Percentiles rank a stretch among this genome's conserved stretches.
phyloP scores from a whole-genome alignment of 2,329 filamentous ascomycete genomes.

The Ophiostoma tasmaniense region DNA sequence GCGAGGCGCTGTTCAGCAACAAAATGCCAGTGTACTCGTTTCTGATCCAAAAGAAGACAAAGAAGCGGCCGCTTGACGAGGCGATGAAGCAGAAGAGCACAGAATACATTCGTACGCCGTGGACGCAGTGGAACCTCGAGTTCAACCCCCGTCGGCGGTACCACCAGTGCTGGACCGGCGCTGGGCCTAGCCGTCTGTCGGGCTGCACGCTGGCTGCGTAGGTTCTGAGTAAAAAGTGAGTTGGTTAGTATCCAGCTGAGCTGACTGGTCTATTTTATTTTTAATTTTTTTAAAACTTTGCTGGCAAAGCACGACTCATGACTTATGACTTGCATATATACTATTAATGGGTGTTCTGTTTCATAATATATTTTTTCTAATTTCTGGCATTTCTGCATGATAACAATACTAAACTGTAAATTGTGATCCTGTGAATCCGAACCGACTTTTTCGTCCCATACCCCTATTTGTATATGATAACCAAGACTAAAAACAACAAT shows the following conservation, averaged over 20 bases:
- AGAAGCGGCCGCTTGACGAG: neutral
- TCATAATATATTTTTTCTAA: neutral
- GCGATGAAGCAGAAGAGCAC: neutral
- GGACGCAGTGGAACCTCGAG: neutral
- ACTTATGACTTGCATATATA: neutral
- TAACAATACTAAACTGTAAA: neutral
- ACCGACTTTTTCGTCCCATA: neutral
- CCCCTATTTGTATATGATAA: neutral
- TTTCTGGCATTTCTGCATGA: neutral
- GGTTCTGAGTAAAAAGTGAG: neutral
- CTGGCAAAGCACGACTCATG: neutral
- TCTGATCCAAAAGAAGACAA: neutral
- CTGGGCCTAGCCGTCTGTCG: slow-evolving; percentile 14
- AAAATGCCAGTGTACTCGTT: neutral
- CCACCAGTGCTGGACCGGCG: slow-evolving; percentile 12
- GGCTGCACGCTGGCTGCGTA: neutral
- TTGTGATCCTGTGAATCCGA: neutral
- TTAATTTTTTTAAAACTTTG: neutral
- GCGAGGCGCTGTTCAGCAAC: slow-evolving; percentile 12
- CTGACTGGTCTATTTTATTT: no score
- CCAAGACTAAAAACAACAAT: neutral
- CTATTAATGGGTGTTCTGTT: neutral
- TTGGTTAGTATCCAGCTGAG: neutral
- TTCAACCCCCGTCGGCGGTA: slow-evolving; percentile 9
- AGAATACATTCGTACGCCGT: neutral